Evolutionary conservation across 805 yeast species (phyloP).

Genomic region (Cyberlindnera bimundalis): DNA sequence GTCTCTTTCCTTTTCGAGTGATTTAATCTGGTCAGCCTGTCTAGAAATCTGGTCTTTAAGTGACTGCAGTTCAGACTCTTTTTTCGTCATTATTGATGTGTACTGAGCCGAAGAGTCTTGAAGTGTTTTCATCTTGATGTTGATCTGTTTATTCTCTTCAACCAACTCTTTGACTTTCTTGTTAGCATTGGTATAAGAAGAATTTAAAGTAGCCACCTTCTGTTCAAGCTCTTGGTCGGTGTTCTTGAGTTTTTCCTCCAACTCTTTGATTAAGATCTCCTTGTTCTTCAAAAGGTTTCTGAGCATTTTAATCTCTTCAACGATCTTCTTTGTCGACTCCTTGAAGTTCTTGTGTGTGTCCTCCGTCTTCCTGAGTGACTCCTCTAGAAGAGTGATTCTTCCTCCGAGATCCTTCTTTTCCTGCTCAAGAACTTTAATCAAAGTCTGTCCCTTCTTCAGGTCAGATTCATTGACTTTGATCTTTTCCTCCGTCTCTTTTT

Average conservation of each 20-base stretch:
- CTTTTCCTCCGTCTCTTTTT: conserved; percentile 28
- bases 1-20: conserved; percentile 32
- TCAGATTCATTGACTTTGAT: conserved; percentile 26
- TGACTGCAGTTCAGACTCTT: conserved; percentile 33
- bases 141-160: conserved; percentile 43
- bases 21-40: conserved; percentile 26
- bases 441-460: conserved; percentile 24
- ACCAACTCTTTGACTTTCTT: conserved; percentile 36
- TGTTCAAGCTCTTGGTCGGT: conserved; percentile 34
- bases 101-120: conserved; percentile 36
- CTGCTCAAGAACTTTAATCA: conserved; percentile 21
- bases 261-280: conserved; percentile 31
- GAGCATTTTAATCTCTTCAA: conserved; percentile 31
- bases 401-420: conserved; percentile 21
- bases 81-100: conserved; percentile 33
- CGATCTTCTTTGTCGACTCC: conserved; percentile 15
- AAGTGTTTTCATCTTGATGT: conserved; percentile 36
- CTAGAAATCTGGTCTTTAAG: conserved; percentile 27
- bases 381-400: conserved; percentile 23
- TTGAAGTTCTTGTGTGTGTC: conserved; percentile 14
- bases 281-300: conserved; percentile 30
- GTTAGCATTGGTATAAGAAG: conserved; percentile 33
- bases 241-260: conserved; percentile 30
- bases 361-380: conserved; percentile 14
- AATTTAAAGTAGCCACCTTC: conserved; percentile 33